These are phyloP conservation scores for Globisporangium alternatum DNA, from an alignment of 352 stramenopile genomes.

Conservation along the genomic window DNA sequence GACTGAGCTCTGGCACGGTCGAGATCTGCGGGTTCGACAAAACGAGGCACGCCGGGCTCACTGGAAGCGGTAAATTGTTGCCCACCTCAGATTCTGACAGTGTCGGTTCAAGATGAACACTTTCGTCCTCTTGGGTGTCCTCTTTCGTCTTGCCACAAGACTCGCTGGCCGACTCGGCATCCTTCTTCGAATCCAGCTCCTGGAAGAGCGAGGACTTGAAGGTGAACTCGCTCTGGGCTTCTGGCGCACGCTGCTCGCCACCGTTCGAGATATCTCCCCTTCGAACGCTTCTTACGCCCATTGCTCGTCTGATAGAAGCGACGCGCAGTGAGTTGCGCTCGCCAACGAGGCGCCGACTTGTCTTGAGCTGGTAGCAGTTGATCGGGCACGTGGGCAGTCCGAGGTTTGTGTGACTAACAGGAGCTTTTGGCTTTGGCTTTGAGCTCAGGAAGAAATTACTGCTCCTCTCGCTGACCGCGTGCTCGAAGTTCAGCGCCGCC, in stretches of 20 bases:
- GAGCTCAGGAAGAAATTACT: slow-evolving; percentile 17
- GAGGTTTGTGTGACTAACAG: slow-evolving; percentile 3
- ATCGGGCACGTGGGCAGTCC: slow-evolving; percentile 13
- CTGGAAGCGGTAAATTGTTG: not conserved
- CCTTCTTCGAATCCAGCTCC: slow-evolving; percentile 16
- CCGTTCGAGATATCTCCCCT: not conserved
- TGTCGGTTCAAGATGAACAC: not conserved
- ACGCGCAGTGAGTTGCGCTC: not conserved
- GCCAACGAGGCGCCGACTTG: not conserved
- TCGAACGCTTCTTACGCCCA: not conserved
- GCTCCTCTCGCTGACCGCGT: slow-evolving; percentile 1
- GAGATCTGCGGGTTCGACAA: slow-evolving; percentile 40
- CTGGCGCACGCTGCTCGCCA: not conserved
- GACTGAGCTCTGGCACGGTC: slow-evolving; percentile 28
- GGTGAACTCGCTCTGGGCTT: slow-evolving; percentile 19
- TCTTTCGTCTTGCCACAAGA: not conserved
- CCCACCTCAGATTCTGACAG: not conserved
- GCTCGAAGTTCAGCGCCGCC: slow-evolving; percentile 26
- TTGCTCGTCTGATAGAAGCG: not conserved
- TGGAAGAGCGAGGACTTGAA: slow-evolving; percentile 34
- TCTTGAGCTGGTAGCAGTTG: slow-evolving; percentile 3
- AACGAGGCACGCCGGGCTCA: slow-evolving; percentile 20
- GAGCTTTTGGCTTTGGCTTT: slow-evolving; percentile 1
- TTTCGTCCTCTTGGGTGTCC: not conserved
- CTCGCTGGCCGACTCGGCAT: not conserved